Evolutionary conservation across 768 basidiomycete genomes (phyloP), one percentile per base, ranked within the genome.

Genomic region (Hypholoma fasciculare): DNA sequence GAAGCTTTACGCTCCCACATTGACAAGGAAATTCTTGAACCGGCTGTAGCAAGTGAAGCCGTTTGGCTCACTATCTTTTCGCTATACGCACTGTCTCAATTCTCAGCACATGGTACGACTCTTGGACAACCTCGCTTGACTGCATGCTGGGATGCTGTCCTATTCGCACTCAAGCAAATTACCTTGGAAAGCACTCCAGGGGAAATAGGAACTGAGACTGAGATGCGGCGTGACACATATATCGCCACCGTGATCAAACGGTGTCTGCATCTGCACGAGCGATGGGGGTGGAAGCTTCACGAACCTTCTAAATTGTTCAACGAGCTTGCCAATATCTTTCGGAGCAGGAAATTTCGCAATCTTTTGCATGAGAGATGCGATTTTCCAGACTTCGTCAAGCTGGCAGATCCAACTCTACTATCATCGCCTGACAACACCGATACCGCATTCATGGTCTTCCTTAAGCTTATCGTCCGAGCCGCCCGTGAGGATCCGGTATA

Each of bases 381-480:
- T 59, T 92, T 88, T 64, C 91, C 94, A 17, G 72, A 73, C 17
- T 97, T 94, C 72, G 77, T 92, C 62, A 75, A 81, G 47, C 62
- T 81, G 5, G 74, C 77, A 46, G 78, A 91, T 62, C 74, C 85
- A 66, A 71, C 72, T 2, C 71, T 86, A 11, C 78, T 92, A 5
- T 75, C 75, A 16, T 70, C 76, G 17, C 76, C 78, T 50, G 79
- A 85, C 26, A 70, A 72, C 16, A 69, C 71, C 16, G 95, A 96
- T 64, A 85, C 89, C 1, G 83, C 90, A 1, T 95, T 89, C 66
- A 79, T 83, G n/a, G 68, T 91, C 6, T 91, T 94, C 67, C 76
- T 96, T 46, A 93, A 94, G 69, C 78, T 97, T 54, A 77, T 95
- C 36, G 82, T 88, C n/a, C 83, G 84, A 46, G 87, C 88, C 0